phyloP scores from a whole-genome alignment of 768 basidiomycete species.

The Hygrophoropsis aurantiaca region DNA sequence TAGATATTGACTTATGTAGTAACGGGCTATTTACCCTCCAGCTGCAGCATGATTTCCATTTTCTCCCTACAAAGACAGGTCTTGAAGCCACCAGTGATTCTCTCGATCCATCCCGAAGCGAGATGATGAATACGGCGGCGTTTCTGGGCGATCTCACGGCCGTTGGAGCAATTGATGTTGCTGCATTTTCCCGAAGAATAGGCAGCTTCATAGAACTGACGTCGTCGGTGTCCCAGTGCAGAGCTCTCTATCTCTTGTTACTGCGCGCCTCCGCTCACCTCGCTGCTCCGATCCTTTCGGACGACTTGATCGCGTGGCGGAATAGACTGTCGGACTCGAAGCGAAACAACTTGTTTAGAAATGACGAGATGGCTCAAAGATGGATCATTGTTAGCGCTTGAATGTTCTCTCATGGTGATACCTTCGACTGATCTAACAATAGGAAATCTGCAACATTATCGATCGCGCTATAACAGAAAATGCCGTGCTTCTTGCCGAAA shows the following conservation, averaged over 20 bases:
- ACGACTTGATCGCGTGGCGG: not conserved
- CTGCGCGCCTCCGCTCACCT: not conserved
- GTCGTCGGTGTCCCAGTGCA: slow-evolving; percentile 1
- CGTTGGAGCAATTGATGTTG: not conserved
- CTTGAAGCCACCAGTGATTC: not conserved
- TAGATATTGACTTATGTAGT: not conserved
- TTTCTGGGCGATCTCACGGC: slow-evolving; percentile 5
- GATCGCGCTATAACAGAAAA: not conserved
- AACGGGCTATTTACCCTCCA: not conserved
- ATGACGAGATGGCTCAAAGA: slow-evolving; percentile 1
- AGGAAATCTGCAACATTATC: slow-evolving; percentile 6
- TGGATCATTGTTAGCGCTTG: slow-evolving; percentile 2
- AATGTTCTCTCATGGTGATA: not conserved
- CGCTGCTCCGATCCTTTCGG: not conserved
- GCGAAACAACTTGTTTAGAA: not conserved
- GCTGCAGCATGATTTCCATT: not conserved
- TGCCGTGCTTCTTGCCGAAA: not conserved
- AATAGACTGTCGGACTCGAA: not conserved
- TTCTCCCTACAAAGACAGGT: not conserved
- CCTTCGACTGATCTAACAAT: not conserved
- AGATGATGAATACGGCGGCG: not conserved
- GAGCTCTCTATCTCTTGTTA: slow-evolving; percentile 2
- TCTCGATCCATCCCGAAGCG: not conserved
- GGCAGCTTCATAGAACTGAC: not conserved
- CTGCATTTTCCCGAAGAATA: not conserved